Evolutionary conservation across 495 filamentous ascomycete genomes (phyloP).

Genomic region (Chaetomium tenue): DNA sequence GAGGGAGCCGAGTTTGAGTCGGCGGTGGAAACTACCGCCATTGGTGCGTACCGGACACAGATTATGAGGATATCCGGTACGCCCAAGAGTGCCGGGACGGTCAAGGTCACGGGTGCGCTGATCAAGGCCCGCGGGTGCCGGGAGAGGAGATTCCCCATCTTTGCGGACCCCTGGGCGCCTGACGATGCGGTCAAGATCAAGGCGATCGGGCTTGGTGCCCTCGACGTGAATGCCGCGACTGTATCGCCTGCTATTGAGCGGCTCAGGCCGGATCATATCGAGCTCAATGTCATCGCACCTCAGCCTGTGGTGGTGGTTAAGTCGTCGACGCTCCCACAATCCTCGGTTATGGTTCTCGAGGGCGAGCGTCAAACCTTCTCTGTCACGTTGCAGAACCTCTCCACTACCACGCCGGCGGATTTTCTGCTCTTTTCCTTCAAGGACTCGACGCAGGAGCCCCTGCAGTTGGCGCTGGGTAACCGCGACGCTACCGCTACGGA

Average conservation of each 20-base stretch:
- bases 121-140: constrained; percentile 79
- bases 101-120: constrained; percentile 74
- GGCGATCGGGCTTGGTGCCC: constrained; percentile 62
- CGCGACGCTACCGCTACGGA: constrained; percentile 74
- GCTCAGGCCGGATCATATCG: constrained; percentile 50
- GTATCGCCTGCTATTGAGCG: constrained; percentile 36
- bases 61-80: constrained; percentile 69
- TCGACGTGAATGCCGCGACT: constrained; percentile 44
- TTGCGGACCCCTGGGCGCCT: constrained; percentile 70
- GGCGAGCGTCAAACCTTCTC: constrained; percentile 76
- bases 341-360: constrained; percentile 86
- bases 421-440: constrained; percentile 83
- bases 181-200: constrained; percentile 72
- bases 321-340: constrained; percentile 74
- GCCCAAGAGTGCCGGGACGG: constrained; percentile 60
- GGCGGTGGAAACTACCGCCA: constrained; percentile 58
- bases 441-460: constrained; percentile 75
- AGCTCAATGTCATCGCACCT: constrained; percentile 67
- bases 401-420: constrained; percentile 68
- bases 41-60: constrained; percentile 79
- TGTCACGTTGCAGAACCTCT: constrained; percentile 77
- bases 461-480: constrained; percentile 70
- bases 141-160: constrained; percentile 79
- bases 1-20: constrained; percentile 70
- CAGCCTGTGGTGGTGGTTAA: constrained; percentile 77